Base-by-base conservation (phyloP, 768 basidiomycete species). In the Mycena galericulata region DNA sequence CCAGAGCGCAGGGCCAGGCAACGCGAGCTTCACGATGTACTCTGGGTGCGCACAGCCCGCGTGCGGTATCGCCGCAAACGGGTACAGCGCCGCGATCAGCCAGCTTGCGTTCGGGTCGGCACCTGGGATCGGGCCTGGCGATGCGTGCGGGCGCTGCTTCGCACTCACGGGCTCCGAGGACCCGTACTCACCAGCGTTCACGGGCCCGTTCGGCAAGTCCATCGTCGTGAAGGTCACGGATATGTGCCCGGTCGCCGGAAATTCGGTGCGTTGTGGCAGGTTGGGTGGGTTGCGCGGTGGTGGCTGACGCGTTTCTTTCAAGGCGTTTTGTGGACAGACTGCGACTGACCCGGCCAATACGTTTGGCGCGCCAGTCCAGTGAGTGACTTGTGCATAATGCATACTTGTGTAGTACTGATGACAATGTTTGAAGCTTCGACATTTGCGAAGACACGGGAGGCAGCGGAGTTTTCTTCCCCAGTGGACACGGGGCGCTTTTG, bases 71-170 rank as follows among this genome's bases (percentile, higher is more conserved):
- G 69, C 80, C 20, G 86, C 82, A 3, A 75, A 71, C 32, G 88
- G 88, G 4, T 88, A 77, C 75, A 87, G 86, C 6, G 87, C 88
- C 15, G 88, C 88, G 7, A 83, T 89, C 14, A 88, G 82, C 75
- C 87, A 89, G 76, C 82, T 89, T 24, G 78, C 88, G 0, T 90
- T 87, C 64, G 88, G 88, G 43, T 78, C 86, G 10, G 54, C 75
- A 18, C 85, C 87, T 22, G 87, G 87, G 0, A 30, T 77, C 0
- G 88, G 88, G 12, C 77, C 87, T 2, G 88, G 89, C 18, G 88
- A 88, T 75, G 89, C 86, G 12, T 90, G 88, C 68, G 89, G 88
- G 17, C 86, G 88, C 40, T 89, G 89, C 80, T 89, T 90, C 74
- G 76, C 82, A 22, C 53, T 89, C 62, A 87, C 88, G 2, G 87